Conservation (phyloP, 768 basidiomycete species). For the Hygrophorus russula region DNA sequence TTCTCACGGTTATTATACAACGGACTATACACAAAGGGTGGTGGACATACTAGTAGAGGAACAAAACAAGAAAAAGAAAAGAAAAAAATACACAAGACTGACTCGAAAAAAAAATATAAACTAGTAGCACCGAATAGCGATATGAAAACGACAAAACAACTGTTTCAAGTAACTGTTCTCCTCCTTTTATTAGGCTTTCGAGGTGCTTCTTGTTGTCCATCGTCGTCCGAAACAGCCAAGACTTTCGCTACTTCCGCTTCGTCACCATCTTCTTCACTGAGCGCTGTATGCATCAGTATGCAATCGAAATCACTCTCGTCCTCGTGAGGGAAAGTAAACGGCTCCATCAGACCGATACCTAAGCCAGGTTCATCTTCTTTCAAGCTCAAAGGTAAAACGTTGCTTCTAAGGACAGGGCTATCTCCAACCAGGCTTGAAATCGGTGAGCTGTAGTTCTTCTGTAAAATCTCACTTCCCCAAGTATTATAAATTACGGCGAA, state of each 20-base stretch:
- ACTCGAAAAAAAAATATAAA: not conserved
- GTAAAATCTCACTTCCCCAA: slow-evolving; percentile 16
- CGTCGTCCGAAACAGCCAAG: not conserved
- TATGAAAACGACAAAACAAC: not conserved
- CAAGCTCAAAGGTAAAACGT: slow-evolving; percentile 17
- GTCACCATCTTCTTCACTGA: slow-evolving; percentile 16
- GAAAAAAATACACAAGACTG: no score
- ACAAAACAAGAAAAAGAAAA: no score
- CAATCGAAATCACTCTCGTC: slow-evolving; percentile 25
- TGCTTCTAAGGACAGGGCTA: slow-evolving; percentile 44
- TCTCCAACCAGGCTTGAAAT: slow-evolving; percentile 27
- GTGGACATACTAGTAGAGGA: no score
- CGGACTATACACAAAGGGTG: no score
- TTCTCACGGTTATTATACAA: no score
- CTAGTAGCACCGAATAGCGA: slow-evolving; percentile 4
- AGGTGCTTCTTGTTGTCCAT: not conserved
- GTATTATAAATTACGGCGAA: slow-evolving; percentile 35
- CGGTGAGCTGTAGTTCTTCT: slow-evolving; percentile 17
- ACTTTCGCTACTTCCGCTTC: slow-evolving; percentile 1
- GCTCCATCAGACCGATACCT: slow-evolving; percentile 43
- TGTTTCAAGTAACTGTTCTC: slow-evolving; percentile 7
- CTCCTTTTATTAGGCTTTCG: slow-evolving; percentile 7
- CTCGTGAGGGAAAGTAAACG: slow-evolving; percentile 37
- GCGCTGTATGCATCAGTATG: slow-evolving; percentile 17
- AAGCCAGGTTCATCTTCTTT: slow-evolving; percentile 17